Base-by-base conservation (phyloP, 352 stramenopile genomes). In the Pythium myriotylum region DNA sequence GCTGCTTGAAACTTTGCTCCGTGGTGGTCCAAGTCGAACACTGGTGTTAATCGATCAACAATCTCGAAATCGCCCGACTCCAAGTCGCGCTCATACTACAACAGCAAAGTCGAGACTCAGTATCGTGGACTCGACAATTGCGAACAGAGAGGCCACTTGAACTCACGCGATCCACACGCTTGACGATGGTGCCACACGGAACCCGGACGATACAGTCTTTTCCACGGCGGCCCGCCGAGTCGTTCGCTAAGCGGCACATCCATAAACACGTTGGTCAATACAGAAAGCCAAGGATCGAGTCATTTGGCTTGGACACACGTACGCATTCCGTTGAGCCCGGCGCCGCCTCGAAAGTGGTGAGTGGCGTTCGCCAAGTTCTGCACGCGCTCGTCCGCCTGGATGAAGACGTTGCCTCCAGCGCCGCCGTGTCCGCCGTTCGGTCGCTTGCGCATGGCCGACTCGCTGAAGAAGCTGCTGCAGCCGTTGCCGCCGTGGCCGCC, bases 401-500 rank as follows among this genome's bases (percentile, higher is more conserved):
- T 82, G 47, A 87, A 67, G 13, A 96, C 86, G 50, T 91, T 83
- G 33, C 88, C 88, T 5, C 88, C 88, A n/a, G 71, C 85, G 6
- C 88, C 88, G 4, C 88, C 88, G 66, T 94, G 87, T 12, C 88
- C 88, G 14, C 88, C 88, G 59, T 93, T 95, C 5, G 88, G 87
- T 8, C 84, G 84, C 54, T 89, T 90, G 52, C 82, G 75, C 69
- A 86, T 85, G 3, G 85, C 73, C 50, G 33, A 60, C 70, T 65
- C 62, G 84, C 81, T 82, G 71, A 94, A 89, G 53, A 94, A 96
- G 52, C 87, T 96, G 55, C 80, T 72, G 67, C 89, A 97, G 39
- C 89, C 89, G 62, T 97, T 95, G 63, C 89, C 89, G 33, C 89
- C 89, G 54, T 96, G 84, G 13, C 89, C 89, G 9, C 87, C 89